Evolutionary conservation across 306 rosid genomes (phyloP).

Genomic region (Malus orientalis): DNA sequence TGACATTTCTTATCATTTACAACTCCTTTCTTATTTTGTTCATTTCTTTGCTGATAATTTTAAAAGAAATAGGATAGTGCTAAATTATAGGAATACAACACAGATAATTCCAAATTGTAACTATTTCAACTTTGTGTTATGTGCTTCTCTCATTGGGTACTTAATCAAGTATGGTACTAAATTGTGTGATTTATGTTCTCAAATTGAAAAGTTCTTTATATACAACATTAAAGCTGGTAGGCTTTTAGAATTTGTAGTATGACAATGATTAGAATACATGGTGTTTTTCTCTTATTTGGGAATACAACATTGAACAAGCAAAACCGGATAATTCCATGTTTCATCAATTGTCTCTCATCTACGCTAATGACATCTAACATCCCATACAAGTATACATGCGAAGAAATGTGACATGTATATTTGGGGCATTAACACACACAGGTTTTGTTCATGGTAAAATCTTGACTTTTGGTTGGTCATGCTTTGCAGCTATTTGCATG

Average conservation of each 20-base stretch:
- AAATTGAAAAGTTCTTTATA: background rate
- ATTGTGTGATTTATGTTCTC: background rate
- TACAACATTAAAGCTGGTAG: background rate
- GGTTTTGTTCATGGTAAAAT: background rate
- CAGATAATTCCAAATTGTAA: too few species aligned
- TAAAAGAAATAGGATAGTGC: background rate
- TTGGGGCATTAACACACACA: background rate
- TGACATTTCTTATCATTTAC: background rate
- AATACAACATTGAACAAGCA: background rate
- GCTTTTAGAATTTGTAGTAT: background rate
- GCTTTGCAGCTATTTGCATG: constrained; percentile 73
- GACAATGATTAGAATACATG: background rate
- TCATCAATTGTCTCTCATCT: background rate
- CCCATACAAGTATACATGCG: background rate
- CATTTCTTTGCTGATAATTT: background rate
- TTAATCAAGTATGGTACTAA: background rate
- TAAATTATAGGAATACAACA: background rate
- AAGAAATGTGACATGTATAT: background rate
- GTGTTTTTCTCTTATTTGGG: background rate
- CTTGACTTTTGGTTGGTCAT: constrained; percentile 9
- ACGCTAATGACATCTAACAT: background rate
- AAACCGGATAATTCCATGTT: background rate
- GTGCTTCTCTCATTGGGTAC: background rate
- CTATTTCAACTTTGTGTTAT: background rate
- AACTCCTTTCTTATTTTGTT: background rate